phyloP scores from a whole-genome alignment of 345 rosid species.

The Eucalyptus erythrocorys region DNA sequence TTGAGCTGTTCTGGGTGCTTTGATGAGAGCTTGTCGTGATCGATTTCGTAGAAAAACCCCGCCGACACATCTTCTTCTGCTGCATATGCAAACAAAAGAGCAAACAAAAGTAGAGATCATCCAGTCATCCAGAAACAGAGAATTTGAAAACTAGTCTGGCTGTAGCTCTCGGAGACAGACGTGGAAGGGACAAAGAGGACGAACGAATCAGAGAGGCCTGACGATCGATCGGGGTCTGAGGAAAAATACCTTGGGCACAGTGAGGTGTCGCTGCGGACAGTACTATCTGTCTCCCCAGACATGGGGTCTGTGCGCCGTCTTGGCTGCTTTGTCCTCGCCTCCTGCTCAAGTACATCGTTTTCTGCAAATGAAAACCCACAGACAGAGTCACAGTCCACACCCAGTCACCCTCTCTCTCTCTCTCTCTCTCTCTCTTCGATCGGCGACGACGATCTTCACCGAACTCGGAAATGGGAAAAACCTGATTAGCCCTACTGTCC shows the following conservation, averaged over 20 bases:
- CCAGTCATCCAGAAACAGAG: not conserved
- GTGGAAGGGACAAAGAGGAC: not conserved
- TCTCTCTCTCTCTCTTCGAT: not conserved
- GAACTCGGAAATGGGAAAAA: not conserved
- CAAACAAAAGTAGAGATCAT: not conserved
- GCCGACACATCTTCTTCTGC: conserved; percentile 52
- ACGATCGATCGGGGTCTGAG: not conserved
- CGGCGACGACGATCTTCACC: not conserved
- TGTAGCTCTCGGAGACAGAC: not conserved
- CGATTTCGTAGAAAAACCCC: conserved; percentile 67
- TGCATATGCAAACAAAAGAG: conserved; percentile 7
- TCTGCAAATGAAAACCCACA: not conserved
- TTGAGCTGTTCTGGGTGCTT: conserved; percentile 49
- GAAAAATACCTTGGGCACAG: not conserved
- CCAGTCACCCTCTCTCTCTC: not conserved
- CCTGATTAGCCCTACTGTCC: not conserved
- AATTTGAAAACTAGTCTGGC: not conserved
- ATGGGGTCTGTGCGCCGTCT: not conserved
- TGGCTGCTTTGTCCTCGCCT: conserved; percentile 1
- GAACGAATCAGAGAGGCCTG: not conserved
- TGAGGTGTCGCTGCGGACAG: not conserved
- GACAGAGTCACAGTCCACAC: not conserved
- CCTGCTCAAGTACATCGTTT: conserved; percentile 4
- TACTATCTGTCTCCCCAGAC: not conserved
- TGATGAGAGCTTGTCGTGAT: conserved; percentile 41